Base-by-base conservation (phyloP, 768 basidiomycete genomes). In the Macrolepiota albuminosa region DNA sequence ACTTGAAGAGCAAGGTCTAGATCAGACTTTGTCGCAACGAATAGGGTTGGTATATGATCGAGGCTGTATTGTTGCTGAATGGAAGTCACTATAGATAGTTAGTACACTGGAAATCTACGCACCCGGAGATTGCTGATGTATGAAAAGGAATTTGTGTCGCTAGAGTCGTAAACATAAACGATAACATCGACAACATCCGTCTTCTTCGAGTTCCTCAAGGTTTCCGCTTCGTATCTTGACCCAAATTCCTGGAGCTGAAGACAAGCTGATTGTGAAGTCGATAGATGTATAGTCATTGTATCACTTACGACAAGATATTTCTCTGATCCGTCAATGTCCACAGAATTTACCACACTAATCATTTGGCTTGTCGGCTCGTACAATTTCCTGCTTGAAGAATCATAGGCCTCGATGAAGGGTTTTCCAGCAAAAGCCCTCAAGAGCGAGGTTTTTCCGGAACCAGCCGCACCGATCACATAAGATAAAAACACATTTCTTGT, bases 11-110 rank as follows among this genome's bases (percentile, higher is more conserved):
- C 96, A 53, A 99, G 86, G 73, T 99, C 96, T 31, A 97, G 83
- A 72, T 99, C 96, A 6, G 94, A 95, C 75, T 99, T 99, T 42
- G 96, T 98, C n/a, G 96, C 96, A 29, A 99, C 95, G 71, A 98
- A 98, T 40, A 98, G 75, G 11, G 92, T 95, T 29, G 96, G 95
- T 70, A 98, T 92, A 71, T 93, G 90, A 71, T 98, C 94, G 34
- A 97, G 78, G 64, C 85, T 93, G 71, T 98, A 96, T 82, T 95
- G 94, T 92, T 98, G 95, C 94, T 97, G 73, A 48, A 58, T 69
- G 39, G 42, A 43, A 49, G 36, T 59, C 66, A 65, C 69, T 66
- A 60, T 58, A 59, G 45, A n/a, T 14, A 56, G 21, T 59, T 21
- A 36, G 56, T 31, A 24, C 4, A 55, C 37, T 24, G 40, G 6